Evolutionary conservation across 1,284 basidiomycete genomes (phyloP), one percentile per base, ranked within the genome.

Genomic region (Entoloma clypeatum): DNA sequence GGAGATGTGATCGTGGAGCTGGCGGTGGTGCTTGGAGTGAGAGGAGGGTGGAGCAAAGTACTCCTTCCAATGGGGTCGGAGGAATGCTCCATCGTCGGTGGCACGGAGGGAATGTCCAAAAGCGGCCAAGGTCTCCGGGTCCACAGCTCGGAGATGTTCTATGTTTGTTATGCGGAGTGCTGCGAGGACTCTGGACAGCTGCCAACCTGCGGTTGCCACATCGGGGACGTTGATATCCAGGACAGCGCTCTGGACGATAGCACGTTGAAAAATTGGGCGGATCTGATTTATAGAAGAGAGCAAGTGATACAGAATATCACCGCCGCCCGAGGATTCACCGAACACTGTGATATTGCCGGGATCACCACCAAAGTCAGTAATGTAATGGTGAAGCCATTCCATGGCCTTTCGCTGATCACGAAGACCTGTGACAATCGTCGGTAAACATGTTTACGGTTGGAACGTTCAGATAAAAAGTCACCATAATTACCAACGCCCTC

Each of bases 401-500:
- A 88, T 69, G 6, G 81, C 84, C 37, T 61, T 69, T 31, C 76
- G 72, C 57, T 88, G 86, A 59, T 88, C 85, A 24, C 74, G 74
- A 16, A 88, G 67, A 40, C 81, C 81, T 83, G 48, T 21, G 37
- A 40, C 31, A 42, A 28, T 30, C 3, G 21, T 54, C 19, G 45
- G 42, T 23, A 36, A n/a, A n/a, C 28, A 26, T 13, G 30, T 13
- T 44, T 25, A 30, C 25, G 26, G 39, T 23, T n/a, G 23, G 32
- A 27, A 18, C 34, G 17, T 25, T 30, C 23, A 27, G 28, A 28
- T 34, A 29, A 28, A 27, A 16, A 29, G 16, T 26, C 52, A 77
- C 83, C 84, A 53, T 84, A 87, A 61, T 87, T 87, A 14, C 84
- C 84, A 13, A 78, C 77, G n/a, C 82, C 84, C 39, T 76, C 71